These are phyloP conservation scores for Yamadazyma phyllophila DNA, from an alignment of 805 yeast species.

Conservation along the genomic window DNA sequence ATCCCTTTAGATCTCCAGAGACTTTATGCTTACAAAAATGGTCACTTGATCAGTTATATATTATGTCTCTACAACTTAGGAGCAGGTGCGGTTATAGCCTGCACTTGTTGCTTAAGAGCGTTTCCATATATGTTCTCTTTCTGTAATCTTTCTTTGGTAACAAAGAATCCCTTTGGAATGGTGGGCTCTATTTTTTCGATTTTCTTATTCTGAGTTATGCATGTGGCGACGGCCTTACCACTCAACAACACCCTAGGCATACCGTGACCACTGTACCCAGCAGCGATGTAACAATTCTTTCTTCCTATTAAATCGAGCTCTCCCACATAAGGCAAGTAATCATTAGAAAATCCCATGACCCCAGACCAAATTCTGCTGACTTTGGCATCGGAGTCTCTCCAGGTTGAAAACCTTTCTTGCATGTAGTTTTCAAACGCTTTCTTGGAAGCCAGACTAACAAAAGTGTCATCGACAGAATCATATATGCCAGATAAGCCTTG, in stretches of 20 bases:
- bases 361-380: conserved; percentile 42
- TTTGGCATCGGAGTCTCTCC: conserved; percentile 25
- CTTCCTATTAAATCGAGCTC: conserved; percentile 23
- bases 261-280: conserved; percentile 53
- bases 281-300: conserved; percentile 35
- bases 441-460: conserved; percentile 20
- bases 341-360: conserved; percentile 45
- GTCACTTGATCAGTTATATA: too few species aligned
- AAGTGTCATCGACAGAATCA: conserved; percentile 33
- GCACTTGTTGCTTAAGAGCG: not conserved
- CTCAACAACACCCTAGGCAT: conserved; percentile 46
- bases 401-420: conserved; percentile 27
- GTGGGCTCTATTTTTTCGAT: conserved; percentile 5
- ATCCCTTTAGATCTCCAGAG: too few species aligned
- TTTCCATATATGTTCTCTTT: conserved; percentile 3
- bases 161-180: conserved; percentile 9
- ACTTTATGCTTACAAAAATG: too few species aligned
- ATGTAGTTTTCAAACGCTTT: conserved; percentile 26
- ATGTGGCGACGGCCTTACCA: conserved; percentile 38
- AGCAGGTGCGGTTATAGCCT: not conserved
- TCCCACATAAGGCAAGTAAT: conserved; percentile 43
- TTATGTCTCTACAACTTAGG: not conserved
- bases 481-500: conserved; percentile 17
- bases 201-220: conserved; percentile 12
- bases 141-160: conserved; percentile 7